A percentile compares a stretch with the other conserved stretches of the same genome.
phyloP scores from a whole-genome alignment of 495 filamentous ascomycete genomes.

The Penicillium crystallinum region DNA sequence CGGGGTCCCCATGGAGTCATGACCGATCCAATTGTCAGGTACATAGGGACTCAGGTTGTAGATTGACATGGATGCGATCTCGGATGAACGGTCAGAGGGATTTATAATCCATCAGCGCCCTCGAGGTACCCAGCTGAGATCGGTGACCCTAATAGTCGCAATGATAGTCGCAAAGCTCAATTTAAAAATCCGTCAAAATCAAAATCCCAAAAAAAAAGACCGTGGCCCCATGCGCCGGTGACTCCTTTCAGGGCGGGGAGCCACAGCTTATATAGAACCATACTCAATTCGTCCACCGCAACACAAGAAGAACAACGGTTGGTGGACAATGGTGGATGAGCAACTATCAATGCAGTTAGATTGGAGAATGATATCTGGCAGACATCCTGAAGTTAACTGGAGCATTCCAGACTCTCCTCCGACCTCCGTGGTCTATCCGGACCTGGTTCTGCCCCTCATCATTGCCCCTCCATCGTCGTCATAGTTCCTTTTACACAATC shows the following conservation, averaged over 20 bases:
- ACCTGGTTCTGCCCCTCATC: conserved; percentile 11
- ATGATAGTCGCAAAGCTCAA: background rate
- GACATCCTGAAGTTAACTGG: no score
- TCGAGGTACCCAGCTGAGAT: background rate
- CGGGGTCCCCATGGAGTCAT: no score
- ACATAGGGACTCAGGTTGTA: background rate
- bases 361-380: background rate
- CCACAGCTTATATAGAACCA: conserved; percentile 12
- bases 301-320: background rate
- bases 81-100: conserved; percentile 1
- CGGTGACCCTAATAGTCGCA: no score
- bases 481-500: conserved; percentile 1
- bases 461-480: conserved; percentile 3
- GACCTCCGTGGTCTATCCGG: background rate
- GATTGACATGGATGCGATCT: background rate
- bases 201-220: conserved; percentile 6
- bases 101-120: conserved; percentile 5
- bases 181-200: background rate
- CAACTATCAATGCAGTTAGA: background rate
- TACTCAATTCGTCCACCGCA: conserved; percentile 23
- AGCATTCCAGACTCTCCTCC: no score
- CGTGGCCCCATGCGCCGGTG: conserved; percentile 18
- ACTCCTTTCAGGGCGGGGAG: conserved; percentile 20
- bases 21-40: no score
- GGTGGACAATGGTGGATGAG: no score